Evolutionary conservation across 345 rosid genomes (phyloP), one percentile per base, ranked within the genome.

Genomic region (Eutrema heterophyllum): DNA sequence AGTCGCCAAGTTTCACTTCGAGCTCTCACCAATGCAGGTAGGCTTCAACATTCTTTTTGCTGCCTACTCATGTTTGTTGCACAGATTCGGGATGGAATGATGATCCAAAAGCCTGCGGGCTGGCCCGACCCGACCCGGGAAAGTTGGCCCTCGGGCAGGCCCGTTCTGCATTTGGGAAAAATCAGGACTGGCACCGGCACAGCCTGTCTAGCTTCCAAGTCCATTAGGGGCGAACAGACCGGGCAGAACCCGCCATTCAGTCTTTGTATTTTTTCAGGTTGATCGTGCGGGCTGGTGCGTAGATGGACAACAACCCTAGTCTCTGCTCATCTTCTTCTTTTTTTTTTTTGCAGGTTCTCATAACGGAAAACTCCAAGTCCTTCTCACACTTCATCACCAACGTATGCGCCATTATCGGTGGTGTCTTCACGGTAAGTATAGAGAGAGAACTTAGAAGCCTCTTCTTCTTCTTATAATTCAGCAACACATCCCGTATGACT

Each of bases 1-100:
- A 1, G 92, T 84, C 1, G 87, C 90, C 33, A 92, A 90, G 68
- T 96, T 96, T 76, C 99, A 89, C 84, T 85, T 87, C 16, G 99
- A 92, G 89, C 93, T 87, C 79, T 96, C 99, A 52, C 98, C 99
- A 16, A 96, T 96, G 99, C 99, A 96, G 98, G 99, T 90, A 45
- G 13, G 38, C 40, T 39, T 70, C 32, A 46, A 9, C 39, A 32
- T 68, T 43, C 26, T 18, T 48, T 75, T 51, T 14, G 38, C 13
- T 67, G 60, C 39, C 32, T 51, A 60, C 67, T 74, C 24, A 75
- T 41, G 29, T 71, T 1, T 74, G 51, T 65, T 55, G 26, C 71
- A 43, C 49, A 36, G 54, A 21, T 43, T 24, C n/a, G 44, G 54
- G 5, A 13, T 40, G 44, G 26, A 51, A 52, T 1, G 21, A 5